A percentile compares a stretch with the other conserved stretches of the same genome.
phyloP scores from a whole-genome alignment of 148 eudicot species.

The Polygonum maritimum region DNA sequence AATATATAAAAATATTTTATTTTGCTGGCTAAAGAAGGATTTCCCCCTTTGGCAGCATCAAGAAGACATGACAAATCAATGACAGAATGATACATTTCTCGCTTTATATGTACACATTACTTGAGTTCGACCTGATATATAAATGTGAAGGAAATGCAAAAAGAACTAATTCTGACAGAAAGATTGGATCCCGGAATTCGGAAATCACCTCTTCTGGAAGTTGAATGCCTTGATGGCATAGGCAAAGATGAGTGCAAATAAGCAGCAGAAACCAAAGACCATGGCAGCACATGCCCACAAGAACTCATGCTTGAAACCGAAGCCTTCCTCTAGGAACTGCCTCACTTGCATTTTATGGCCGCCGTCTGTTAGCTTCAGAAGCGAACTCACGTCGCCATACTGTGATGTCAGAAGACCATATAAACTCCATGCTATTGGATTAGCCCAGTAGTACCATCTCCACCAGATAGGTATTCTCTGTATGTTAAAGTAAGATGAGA shows the following conservation, averaged over 20 bases:
- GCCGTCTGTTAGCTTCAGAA: slow-evolving; percentile 63
- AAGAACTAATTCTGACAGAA: neutral
- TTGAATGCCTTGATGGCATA: slow-evolving; percentile 79
- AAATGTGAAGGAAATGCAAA: neutral
- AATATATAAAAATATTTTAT: neutral
- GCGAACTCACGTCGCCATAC: slow-evolving; percentile 46
- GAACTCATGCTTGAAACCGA: slow-evolving; percentile 76
- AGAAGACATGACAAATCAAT: neutral
- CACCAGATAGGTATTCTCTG: slow-evolving; percentile 97
- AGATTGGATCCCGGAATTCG: slow-evolving; percentile 10
- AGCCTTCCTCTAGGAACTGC: slow-evolving; percentile 41
- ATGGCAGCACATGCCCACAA: slow-evolving; percentile 48
- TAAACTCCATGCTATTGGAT: slow-evolving; percentile 92
- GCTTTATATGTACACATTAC: neutral
- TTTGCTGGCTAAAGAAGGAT: neutral
- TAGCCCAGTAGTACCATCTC: slow-evolving; percentile 99
- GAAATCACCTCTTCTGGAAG: slow-evolving; percentile 78
- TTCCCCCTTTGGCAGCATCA: neutral
- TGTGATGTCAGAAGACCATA: slow-evolving; percentile 93
- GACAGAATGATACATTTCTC: neutral
- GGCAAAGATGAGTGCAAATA: slow-evolving; percentile 78
- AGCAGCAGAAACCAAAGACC: slow-evolving; percentile 54
- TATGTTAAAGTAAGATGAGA: neutral
- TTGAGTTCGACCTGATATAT: neutral
- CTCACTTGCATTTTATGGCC: slow-evolving; percentile 23